Percentiles rank a stretch among this genome's conserved stretches.
These are phyloP conservation scores for Vigna reflexopilosa DNA, from an alignment of 306 rosid species.

Conservation along the genomic window DNA sequence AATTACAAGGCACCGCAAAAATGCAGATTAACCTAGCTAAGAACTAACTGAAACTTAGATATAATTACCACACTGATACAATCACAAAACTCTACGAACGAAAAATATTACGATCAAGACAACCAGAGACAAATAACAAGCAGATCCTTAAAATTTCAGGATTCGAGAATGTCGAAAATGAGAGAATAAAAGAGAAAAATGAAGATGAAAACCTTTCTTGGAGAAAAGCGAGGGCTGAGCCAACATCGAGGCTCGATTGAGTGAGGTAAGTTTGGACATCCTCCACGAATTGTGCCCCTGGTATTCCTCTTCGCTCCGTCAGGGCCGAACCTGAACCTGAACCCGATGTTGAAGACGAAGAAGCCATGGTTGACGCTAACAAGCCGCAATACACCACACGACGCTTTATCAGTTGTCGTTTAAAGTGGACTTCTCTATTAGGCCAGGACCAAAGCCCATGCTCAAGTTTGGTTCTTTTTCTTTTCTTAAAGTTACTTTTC, in stretches of 20 bases:
- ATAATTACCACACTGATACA: constrained; percentile 1
- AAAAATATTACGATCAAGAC: background rate
- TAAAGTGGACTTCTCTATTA: background rate
- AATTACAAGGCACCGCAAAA: background rate
- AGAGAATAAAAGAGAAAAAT: background rate
- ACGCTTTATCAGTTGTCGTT: constrained; percentile 37
- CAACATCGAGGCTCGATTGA: constrained; percentile 73
- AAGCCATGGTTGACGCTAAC: constrained; percentile 51
- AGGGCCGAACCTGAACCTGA: constrained; percentile 50
- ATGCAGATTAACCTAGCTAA: background rate
- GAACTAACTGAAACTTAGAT: constrained; percentile 3
- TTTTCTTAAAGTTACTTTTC: background rate
- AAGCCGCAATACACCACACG: background rate
- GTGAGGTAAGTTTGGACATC: constrained; percentile 86
- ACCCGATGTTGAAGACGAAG: constrained; percentile 54
- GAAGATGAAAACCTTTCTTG: constrained; percentile 73
- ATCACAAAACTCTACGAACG: background rate
- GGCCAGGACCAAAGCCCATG: background rate
- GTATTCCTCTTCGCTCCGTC: constrained; percentile 90
- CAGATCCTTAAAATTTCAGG: background rate
- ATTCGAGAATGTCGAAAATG: background rate
- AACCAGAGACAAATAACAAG: constrained; percentile 3
- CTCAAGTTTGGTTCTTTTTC: background rate
- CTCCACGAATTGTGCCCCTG: constrained; percentile 91
- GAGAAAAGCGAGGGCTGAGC: constrained; percentile 85